Evolutionary conservation across 371 early-diverging fungal species (phyloP).

Genomic region (Circinella minor): DNA sequence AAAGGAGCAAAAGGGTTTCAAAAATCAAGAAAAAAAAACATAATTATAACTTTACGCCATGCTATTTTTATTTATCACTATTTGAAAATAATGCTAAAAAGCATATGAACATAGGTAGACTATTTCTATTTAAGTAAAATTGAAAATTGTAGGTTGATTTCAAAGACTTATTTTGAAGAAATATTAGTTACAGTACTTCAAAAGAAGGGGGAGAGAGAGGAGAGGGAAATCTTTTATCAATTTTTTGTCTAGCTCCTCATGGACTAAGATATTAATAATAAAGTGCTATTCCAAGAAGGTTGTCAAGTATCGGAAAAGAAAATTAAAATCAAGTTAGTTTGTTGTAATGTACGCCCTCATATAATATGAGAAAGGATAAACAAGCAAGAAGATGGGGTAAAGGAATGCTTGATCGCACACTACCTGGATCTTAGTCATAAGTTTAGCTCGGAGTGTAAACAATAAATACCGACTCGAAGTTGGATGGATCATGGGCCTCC

Average conservation of each 20-base stretch:
- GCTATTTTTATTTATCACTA: no score
- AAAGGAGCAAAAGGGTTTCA: no score
- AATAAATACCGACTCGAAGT: not conserved
- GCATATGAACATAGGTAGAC: not conserved
- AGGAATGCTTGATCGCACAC: conserved; percentile 2
- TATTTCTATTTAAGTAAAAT: not conserved
- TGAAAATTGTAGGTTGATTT: not conserved
- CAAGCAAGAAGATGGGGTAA: not conserved
- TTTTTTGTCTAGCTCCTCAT: not conserved
- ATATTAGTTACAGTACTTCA: not conserved
- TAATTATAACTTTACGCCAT: no score
- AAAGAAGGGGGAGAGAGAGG: not conserved
- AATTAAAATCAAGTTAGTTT: no score
- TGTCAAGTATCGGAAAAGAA: no score
- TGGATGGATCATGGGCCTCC: not conserved
- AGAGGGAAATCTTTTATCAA: not conserved
- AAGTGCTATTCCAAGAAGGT: not conserved
- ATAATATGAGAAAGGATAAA: no score
- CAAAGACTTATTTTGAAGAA: not conserved
- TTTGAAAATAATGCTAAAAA: not conserved
- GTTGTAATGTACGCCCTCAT: no score
- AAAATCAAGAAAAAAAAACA: no score
- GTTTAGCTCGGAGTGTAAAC: conserved; percentile 5
- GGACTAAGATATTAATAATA: not conserved
- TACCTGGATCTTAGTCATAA: conserved; percentile 10